phyloP scores from a whole-genome alignment of 208 protist species.

The Endotrypanum monterogeii region DNA sequence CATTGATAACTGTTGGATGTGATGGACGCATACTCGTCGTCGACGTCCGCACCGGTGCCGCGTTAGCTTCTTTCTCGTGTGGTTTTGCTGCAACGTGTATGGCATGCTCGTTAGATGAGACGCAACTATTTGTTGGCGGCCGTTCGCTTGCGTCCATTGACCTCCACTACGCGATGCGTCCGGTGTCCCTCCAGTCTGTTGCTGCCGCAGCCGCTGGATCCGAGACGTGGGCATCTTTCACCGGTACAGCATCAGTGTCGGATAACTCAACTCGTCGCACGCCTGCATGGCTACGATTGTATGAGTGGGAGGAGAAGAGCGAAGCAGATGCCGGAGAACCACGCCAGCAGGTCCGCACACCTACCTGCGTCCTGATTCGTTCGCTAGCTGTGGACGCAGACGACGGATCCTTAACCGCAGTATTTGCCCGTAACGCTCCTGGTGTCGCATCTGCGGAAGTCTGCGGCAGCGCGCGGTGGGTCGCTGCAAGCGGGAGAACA shows the following conservation, averaged over 20 bases:
- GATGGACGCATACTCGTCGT: slow-evolving; percentile 44
- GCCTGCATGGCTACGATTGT: slow-evolving; percentile 16
- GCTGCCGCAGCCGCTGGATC: slow-evolving; percentile 4
- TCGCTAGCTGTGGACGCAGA: slow-evolving; percentile 2
- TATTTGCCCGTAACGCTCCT: slow-evolving; percentile 2
- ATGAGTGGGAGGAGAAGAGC: slow-evolving; percentile 14
- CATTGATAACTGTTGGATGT: slow-evolving; percentile 23
- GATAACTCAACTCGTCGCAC: not conserved
- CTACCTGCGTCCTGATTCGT: slow-evolving; percentile 1
- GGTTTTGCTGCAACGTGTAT: slow-evolving; percentile 55
- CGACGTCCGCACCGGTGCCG: slow-evolving; percentile 25
- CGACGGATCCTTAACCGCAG: slow-evolving; percentile 21
- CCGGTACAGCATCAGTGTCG: not conserved
- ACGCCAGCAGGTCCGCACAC: not conserved
- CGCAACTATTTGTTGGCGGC: slow-evolving; percentile 62
- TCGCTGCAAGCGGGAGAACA: not conserved
- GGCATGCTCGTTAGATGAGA: slow-evolving; percentile 67
- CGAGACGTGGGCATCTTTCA: not conserved
- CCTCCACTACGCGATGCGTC: slow-evolving; percentile 37
- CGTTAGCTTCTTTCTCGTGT: slow-evolving; percentile 36
- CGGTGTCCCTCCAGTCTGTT: slow-evolving; percentile 6
- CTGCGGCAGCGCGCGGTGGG: slow-evolving; percentile 23
- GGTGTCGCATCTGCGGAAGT: not conserved
- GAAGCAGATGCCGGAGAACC: not conserved
- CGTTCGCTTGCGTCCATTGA: slow-evolving; percentile 50